phyloP scores from a whole-genome alignment of 495 filamentous ascomycete genomes.

The Podospora didyma region DNA sequence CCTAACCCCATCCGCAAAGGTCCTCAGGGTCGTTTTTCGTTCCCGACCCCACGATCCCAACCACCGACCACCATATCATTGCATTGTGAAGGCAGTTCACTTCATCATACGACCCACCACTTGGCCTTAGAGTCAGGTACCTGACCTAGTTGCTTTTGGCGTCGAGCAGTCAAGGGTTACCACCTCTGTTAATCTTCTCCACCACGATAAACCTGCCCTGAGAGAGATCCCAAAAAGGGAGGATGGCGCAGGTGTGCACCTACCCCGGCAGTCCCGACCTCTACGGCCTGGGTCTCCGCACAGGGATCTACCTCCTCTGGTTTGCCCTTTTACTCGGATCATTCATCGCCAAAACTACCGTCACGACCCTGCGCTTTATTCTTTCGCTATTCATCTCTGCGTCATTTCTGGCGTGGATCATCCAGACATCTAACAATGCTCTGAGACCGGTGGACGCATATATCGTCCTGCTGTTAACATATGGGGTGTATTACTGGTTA shows the following conservation, averaged over 20 bases:
- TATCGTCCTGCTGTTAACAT: constrained; percentile 25
- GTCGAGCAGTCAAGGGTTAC: too few relatives aligned
- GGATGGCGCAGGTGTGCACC: constrained; percentile 7
- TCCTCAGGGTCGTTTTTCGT: too few relatives aligned
- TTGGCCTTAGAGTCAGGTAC: too few relatives aligned
- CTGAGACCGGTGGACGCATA: constrained; percentile 18
- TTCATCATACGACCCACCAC: too few relatives aligned
- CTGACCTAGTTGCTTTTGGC: too few relatives aligned
- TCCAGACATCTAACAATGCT: neutral
- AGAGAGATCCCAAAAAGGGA: too few relatives aligned
- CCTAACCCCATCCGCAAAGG: too few relatives aligned
- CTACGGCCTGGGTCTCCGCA: constrained; percentile 26
- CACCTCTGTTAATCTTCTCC: too few relatives aligned
- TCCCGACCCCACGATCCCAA: too few relatives aligned
- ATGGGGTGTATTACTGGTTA: neutral
- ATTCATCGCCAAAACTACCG: neutral
- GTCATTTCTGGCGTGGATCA: neutral
- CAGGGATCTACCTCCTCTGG: constrained; percentile 27
- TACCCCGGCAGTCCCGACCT: neutral
- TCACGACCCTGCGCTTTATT: constrained; percentile 1
- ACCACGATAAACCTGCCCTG: too few relatives aligned
- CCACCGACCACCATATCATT: too few relatives aligned
- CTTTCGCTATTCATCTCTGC: constrained; percentile 6
- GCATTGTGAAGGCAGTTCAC: too few relatives aligned
- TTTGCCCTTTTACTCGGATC: constrained; percentile 7